phyloP scores from a whole-genome alignment of 2,329 filamentous ascomycete species.

The Lecanicillium sp. region DNA sequence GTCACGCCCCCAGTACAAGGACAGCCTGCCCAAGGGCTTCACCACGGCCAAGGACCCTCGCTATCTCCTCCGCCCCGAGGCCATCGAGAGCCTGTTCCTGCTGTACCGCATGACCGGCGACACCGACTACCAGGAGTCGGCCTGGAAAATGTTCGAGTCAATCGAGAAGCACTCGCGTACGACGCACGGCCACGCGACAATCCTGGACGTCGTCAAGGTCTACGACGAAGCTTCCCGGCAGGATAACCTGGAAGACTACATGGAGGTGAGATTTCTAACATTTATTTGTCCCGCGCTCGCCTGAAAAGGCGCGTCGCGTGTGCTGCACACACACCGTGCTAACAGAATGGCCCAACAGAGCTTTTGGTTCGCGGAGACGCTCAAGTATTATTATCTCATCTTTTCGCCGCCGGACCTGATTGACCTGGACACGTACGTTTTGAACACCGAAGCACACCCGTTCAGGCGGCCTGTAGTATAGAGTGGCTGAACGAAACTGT shows the following conservation, averaged over 20 bases:
- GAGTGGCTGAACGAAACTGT: neutral
- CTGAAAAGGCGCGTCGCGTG: too few species aligned
- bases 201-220: slow-evolving; percentile 49
- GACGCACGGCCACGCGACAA: slow-evolving; percentile 53
- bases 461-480: slow-evolving; percentile 27
- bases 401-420: slow-evolving; percentile 51
- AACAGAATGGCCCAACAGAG: slow-evolving; percentile 35
- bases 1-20: slow-evolving; percentile 12
- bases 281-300: slow-evolving; percentile 68
- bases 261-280: slow-evolving; percentile 68
- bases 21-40: slow-evolving; percentile 46
- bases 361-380: slow-evolving; percentile 62
- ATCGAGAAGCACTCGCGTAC: slow-evolving; percentile 54
- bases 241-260: slow-evolving; percentile 49
- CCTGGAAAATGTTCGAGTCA: slow-evolving; percentile 66
- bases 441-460: slow-evolving; percentile 52
- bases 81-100: slow-evolving; percentile 74
- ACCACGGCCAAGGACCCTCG: slow-evolving; percentile 46
- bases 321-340: slow-evolving; percentile 28
- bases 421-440: slow-evolving; percentile 53
- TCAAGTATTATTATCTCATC: slow-evolving; percentile 58
- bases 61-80: slow-evolving; percentile 67
- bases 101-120: slow-evolving; percentile 68
- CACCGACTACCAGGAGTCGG: slow-evolving; percentile 55
- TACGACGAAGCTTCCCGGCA: slow-evolving; percentile 23